Base-by-base conservation (phyloP, 176 grass and related monocot genomes). In the Oryza nivara region DNA sequence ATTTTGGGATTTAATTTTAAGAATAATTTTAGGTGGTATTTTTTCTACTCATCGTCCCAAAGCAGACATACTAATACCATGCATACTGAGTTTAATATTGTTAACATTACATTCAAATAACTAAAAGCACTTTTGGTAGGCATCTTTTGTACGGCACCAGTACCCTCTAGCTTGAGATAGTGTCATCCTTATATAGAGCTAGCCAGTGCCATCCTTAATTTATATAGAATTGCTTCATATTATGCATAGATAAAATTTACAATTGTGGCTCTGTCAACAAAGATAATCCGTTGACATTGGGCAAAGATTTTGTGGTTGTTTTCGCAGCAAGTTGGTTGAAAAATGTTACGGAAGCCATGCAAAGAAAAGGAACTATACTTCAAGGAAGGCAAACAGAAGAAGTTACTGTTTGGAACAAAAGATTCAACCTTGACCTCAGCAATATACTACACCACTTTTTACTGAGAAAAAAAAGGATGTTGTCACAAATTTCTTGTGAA, bases 241-340 rank as follows among this genome's bases (percentile, higher is more conserved):
- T 2, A 64, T 25, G 3, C 20, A 65, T 43, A 41, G 41, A 75
- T 10, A 67, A 72, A 46, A 26, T 2, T 1, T 32, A 26, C n/a
- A 66, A 58, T 65, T 72, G 38, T 5, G 16, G n/a, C 9, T 9
- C 68, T 79, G 61, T 90, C 88, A 74, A 64, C 19, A 63, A 0
- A 82, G 79, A 86, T 90, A 87, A 70, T 83, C 75, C 15, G 48
- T 80, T 80, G 84, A 80, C 64, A 75, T 1, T 22, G 2, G 19
- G 19, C 11, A 69, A 32, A 90, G 49, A 84, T 75, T 80, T 83
- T 70, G 74, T 75, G 80, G 80, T 84, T 70, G 49, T 87, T 80
- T 80, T 13, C 51, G 65, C 19, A 63, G 36, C 84, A 87, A 84
- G 89, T 87, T 85, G 46, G 78, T 82, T 51, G 46, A 65, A 74